phyloP scores from a whole-genome alignment of 2,329 filamentous ascomycete genomes.

The Polychaeton citri region DNA sequence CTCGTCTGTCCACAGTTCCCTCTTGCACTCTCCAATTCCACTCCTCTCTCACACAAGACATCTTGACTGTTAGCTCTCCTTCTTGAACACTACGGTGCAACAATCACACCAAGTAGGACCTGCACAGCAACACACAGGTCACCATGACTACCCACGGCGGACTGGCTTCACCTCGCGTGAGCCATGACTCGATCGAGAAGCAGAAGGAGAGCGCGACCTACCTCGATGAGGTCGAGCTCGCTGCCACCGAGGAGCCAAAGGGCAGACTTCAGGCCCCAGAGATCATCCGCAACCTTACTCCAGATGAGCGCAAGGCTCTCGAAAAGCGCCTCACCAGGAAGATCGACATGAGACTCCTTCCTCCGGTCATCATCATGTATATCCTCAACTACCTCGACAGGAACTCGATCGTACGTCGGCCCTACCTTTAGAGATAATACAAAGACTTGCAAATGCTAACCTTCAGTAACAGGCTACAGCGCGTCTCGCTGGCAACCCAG shows the following conservation, averaged over 20 bases:
- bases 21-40: too few relatives aligned
- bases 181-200: not conserved
- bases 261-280: not conserved
- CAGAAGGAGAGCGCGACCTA: not conserved
- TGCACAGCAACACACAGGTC: too few relatives aligned
- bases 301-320: not conserved
- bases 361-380: slow-evolving; percentile 60
- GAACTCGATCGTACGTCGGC: not conserved
- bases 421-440: not conserved
- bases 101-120: too few relatives aligned
- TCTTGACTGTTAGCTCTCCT: too few relatives aligned
- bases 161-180: not conserved
- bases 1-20: too few relatives aligned
- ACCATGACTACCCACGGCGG: not conserved
- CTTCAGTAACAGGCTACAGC: slow-evolving; percentile 8
- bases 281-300: not conserved
- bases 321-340: slow-evolving; percentile 31
- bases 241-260: not conserved
- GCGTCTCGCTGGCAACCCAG: slow-evolving; percentile 19
- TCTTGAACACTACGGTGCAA: too few relatives aligned
- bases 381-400: slow-evolving; percentile 59
- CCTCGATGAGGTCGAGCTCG: not conserved
- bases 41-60: too few relatives aligned
- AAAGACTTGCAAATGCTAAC: not conserved
- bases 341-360: slow-evolving; percentile 54